phyloP scores from a whole-genome alignment of 139 green algal genomes.

The Chlamydomonas incerta region DNA sequence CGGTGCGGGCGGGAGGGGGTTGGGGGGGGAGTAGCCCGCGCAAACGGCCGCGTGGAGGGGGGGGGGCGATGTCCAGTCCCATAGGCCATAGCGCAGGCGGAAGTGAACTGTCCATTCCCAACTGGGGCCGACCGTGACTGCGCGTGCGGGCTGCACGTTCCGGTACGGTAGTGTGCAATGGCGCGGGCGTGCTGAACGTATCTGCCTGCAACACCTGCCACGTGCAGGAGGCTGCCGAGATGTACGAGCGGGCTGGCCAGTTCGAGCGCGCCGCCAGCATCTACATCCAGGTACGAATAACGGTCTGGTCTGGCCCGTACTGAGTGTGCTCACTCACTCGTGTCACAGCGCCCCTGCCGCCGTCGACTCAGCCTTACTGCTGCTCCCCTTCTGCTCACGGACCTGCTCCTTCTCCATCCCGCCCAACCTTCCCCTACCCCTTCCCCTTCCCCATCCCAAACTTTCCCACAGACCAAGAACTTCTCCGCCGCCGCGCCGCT shows the following conservation, averaged over 20 bases:
- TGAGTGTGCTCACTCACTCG: background rate
- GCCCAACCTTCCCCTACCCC: background rate
- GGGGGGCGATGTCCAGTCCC: too few species aligned
- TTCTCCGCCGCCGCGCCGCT: conserved; percentile 75
- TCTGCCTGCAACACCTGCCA: too few species aligned
- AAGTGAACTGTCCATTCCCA: too few species aligned
- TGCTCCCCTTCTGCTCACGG: too few species aligned
- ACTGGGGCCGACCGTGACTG: too few species aligned
- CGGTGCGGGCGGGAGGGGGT: conserved; percentile 30
- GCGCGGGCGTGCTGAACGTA: too few species aligned
- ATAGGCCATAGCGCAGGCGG: too few species aligned
- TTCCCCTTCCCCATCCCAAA: background rate
- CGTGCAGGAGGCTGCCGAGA: conserved; percentile 77
- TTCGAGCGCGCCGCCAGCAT: conserved; percentile 82
- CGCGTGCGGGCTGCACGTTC: too few species aligned
- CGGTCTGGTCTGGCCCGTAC: too few species aligned
- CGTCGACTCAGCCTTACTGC: too few species aligned
- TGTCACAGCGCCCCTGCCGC: too few species aligned
- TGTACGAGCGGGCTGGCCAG: conserved; percentile 80
- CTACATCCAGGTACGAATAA: conserved; percentile 71
- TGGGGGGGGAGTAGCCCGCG: background rate
- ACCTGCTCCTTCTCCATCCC: background rate
- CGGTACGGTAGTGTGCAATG: too few species aligned
- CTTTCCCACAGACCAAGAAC: conserved; percentile 60
- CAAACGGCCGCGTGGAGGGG: background rate